phyloP scores from a whole-genome alignment of 129 eudicot species.

The Tanacetum coccineum region DNA sequence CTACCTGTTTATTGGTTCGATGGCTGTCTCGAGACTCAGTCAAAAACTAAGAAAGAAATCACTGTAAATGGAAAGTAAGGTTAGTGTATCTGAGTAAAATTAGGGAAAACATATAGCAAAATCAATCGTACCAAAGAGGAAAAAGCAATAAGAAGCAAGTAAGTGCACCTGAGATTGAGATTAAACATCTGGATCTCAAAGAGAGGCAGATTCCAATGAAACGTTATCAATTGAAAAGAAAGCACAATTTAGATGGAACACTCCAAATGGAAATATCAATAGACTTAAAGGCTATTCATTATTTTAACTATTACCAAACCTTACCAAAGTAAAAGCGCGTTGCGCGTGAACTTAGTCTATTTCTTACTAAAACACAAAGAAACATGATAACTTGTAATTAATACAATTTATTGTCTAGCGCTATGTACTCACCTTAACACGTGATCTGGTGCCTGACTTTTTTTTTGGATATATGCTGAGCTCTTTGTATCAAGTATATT shows the following conservation, averaged over 20 bases:
- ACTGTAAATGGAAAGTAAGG: neutral
- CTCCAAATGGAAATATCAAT: neutral
- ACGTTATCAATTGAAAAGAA: neutral
- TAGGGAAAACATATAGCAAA: neutral
- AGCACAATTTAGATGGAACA: neutral
- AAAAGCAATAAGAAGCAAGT: neutral
- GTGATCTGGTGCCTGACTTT: constrained; percentile 67
- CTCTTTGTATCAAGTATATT: too few relatives aligned
- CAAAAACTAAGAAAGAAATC: neutral
- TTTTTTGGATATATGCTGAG: constrained; percentile 72
- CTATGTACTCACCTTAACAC: constrained; percentile 55
- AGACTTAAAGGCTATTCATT: neutral
- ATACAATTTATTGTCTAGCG: too few relatives aligned
- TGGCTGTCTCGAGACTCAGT: too few relatives aligned
- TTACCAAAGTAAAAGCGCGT: too few relatives aligned
- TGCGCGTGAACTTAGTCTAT: too few relatives aligned
- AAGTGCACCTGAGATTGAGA: neutral
- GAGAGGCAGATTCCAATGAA: neutral
- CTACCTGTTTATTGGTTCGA: too few relatives aligned
- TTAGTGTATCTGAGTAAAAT: neutral
- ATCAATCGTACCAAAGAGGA: neutral
- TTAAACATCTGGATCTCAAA: neutral
- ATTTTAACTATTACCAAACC: too few relatives aligned
- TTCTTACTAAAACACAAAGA: too few relatives aligned
- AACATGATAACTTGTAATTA: too few relatives aligned